A percentile compares a stretch with the other conserved stretches of the same genome.
phyloP scores from a whole-genome alignment of 805 yeast genomes.

The Blastobotrys robertii region DNA sequence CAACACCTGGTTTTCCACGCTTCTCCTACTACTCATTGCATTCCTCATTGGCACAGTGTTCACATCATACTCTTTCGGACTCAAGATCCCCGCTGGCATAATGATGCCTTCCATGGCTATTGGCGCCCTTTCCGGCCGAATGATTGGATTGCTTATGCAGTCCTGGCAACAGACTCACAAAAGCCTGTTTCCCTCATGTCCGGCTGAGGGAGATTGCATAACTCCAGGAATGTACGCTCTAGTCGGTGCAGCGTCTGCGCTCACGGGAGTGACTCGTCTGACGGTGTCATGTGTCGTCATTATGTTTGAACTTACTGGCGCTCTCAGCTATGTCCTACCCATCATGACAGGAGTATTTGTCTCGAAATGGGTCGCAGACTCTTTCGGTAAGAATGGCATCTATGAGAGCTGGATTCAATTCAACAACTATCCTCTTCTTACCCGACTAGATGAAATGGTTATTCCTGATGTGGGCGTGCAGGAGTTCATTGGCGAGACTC shows the following conservation, averaged over 20 bases:
- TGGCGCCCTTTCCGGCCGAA: conserved; percentile 91
- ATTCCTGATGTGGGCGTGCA: conserved; percentile 31
- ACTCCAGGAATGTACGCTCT: conserved; percentile 85
- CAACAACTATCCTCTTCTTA: conserved; percentile 35
- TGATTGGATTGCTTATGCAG: conserved; percentile 68
- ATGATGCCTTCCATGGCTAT: conserved; percentile 96
- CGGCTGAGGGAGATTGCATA: conserved; percentile 44
- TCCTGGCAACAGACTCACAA: conserved; percentile 32
- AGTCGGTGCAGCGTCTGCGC: conserved; percentile 77
- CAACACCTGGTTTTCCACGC: conserved; percentile 13
- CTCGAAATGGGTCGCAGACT: conserved; percentile 63
- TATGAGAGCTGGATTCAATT: conserved; percentile 50
- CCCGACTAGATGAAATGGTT: conserved; percentile 31
- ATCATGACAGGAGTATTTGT: conserved; percentile 76
- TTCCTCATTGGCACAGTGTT: conserved; percentile 45
- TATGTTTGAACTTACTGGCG: conserved; percentile 78
- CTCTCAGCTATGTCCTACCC: conserved; percentile 72
- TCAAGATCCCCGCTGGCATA: conserved; percentile 85
- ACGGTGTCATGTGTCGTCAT: conserved; percentile 75
- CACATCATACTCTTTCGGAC: conserved; percentile 62
- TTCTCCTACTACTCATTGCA: conserved; percentile 30
- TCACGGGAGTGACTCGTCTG: conserved; percentile 72
- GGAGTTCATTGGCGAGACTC: conserved; percentile 29
- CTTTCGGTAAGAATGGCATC: conserved; percentile 44
- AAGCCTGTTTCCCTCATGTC: conserved; percentile 28